phyloP scores from a whole-genome alignment of 495 filamentous ascomycete genomes.

The Chlorociboria aeruginascens region DNA sequence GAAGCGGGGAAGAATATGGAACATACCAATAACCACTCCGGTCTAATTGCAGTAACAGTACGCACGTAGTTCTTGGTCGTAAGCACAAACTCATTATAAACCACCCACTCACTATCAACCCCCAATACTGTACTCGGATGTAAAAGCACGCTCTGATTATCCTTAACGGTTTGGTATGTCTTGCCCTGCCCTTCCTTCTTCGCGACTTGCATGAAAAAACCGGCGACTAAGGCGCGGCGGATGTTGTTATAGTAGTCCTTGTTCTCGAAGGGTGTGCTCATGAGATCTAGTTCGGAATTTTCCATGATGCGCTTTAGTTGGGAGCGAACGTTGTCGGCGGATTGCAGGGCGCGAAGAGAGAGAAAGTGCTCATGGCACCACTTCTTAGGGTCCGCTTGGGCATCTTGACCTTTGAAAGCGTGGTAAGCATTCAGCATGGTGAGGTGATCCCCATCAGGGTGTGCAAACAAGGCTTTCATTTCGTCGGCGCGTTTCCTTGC shows the following conservation, averaged over 20 bases:
- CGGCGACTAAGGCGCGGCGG: slow-evolving; percentile 79
- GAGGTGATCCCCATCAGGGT: slow-evolving; percentile 87
- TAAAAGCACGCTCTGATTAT: slow-evolving; percentile 78
- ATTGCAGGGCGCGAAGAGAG: slow-evolving; percentile 76
- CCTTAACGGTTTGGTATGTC: slow-evolving; percentile 88
- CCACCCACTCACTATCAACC: slow-evolving; percentile 86
- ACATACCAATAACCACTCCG: slow-evolving; percentile 86
- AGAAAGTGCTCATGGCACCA: slow-evolving; percentile 99
- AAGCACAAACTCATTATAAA: slow-evolving; percentile 98
- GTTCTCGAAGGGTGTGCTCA: slow-evolving; percentile 82
- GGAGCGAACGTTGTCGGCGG: slow-evolving; percentile 82
- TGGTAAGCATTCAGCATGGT: slow-evolving; percentile 98
- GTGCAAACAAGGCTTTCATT: slow-evolving; percentile 90
- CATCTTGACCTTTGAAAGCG: slow-evolving; percentile 72
- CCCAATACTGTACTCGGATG: slow-evolving; percentile 83
- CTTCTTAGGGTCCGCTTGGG: slow-evolving; percentile 62
- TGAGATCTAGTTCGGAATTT: slow-evolving; percentile 66
- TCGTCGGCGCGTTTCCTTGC: slow-evolving; percentile 89
- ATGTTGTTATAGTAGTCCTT: slow-evolving; percentile 99
- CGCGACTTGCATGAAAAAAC: slow-evolving; percentile 99
- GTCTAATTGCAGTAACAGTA: slow-evolving; percentile 52
- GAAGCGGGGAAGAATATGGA: neutral
- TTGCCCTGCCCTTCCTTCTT: slow-evolving; percentile 70
- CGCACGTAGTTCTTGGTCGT: slow-evolving; percentile 89
- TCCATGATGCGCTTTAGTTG: slow-evolving; percentile 97